Evolutionary conservation across 2,329 filamentous ascomycete species (phyloP), one percentile per base, ranked within the genome.

Genomic region (Ceratocystis destructans): DNA sequence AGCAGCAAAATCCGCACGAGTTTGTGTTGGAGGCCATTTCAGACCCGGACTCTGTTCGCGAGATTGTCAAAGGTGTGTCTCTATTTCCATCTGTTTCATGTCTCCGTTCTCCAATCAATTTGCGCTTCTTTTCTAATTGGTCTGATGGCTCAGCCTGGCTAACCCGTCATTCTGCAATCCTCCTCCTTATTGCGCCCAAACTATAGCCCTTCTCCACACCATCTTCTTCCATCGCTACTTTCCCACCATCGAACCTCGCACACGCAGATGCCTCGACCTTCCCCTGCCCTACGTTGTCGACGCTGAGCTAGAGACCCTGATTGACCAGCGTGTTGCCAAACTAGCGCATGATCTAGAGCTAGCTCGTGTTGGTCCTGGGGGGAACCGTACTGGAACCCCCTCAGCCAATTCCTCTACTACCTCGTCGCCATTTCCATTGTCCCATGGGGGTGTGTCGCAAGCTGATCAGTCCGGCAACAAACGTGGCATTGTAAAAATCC

Each of bases 171-270:
- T 15, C 61, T 53, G 28, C 65, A 66, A 48, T 67, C 65, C 20
- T 31, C 28, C 28, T 61, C 15, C 65, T 68, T 61, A 68, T 61
- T 50, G 12, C 22, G 33, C 37, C 41, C 41, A 37, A 7, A 46
- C 64, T 12, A 46, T 72, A 96, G 93, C 89, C 70, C 89, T 96
- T 74, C 83, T 97, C 62, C 92, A 96, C 76, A 95, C 92, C 63
- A 96, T 97, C 75, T 99, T 97, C 84, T 97, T 97, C 82, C 92
- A 96, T 79, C 88, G 94, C 73, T 96, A 93, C 83, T 96, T 97
- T 80, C 90, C 90, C 67, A 87, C 90, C 67, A 83, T 96, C 71
- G 80, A 84, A 53, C 93, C 94, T 5, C 83, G 85, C 69, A 91
- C 90, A 69, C 87, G 90, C 77, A 92, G 96, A 73, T 86, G 96